Conservation (phyloP, 352 stramenopile species). For the Pythium volutum region DNA sequence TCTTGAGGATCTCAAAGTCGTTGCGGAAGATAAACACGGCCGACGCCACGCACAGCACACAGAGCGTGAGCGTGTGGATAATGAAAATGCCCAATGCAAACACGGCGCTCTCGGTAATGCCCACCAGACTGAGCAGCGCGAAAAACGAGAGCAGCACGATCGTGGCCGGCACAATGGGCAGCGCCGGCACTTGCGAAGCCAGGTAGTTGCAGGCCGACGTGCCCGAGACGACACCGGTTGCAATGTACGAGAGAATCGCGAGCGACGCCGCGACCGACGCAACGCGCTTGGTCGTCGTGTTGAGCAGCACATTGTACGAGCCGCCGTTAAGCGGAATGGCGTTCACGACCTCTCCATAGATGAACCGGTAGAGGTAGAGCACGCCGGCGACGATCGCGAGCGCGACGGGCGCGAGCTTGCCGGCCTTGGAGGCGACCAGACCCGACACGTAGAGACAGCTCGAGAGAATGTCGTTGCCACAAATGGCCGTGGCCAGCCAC, state of each 20-base stretch:
- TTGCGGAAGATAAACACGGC: constrained; percentile 77
- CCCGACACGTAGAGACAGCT: constrained; percentile 91
- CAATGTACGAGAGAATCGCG: constrained; percentile 95
- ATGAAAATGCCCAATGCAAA: constrained; percentile 92
- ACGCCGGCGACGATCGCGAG: constrained; percentile 88
- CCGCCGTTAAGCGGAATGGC: constrained; percentile 94
- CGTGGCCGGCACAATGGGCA: constrained; percentile 76
- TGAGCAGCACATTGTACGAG: constrained; percentile 95
- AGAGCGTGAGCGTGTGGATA: constrained; percentile 82
- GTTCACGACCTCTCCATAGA: constrained; percentile 94
- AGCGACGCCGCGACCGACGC: constrained; percentile 92
- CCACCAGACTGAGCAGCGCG: constrained; percentile 86
- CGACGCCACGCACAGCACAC: constrained; percentile 75
- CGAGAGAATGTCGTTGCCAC: constrained; percentile 94
- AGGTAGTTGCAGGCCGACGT: constrained; percentile 88
- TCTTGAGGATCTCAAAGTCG: constrained; percentile 71
- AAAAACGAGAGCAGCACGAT: constrained; percentile 91
- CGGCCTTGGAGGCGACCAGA: constrained; percentile 82
- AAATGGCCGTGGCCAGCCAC: constrained; percentile 93
- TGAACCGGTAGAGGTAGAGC: constrained; percentile 89
- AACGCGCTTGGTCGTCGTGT: constrained; percentile 93
- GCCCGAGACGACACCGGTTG: constrained; percentile 90
- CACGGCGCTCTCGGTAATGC: constrained; percentile 91
- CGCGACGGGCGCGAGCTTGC: constrained; percentile 89
- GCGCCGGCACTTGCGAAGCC: constrained; percentile 63